Evolutionary conservation across 2,329 filamentous ascomycete species (phyloP).

Genomic region (Fusarium chaquense): DNA sequence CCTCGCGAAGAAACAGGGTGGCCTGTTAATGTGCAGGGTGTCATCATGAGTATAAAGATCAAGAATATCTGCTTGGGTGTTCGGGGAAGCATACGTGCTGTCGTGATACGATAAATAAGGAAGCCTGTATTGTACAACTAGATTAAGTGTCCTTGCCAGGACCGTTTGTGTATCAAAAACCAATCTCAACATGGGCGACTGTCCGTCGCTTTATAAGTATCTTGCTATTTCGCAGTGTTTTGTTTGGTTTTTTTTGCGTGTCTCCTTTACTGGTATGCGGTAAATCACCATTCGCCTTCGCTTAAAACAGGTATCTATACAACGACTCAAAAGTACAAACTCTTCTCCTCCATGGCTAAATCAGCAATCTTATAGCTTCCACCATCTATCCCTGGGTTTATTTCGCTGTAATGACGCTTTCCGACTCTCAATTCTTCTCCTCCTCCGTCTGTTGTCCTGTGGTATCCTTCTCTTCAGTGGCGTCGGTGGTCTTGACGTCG

Average conservation of each 20-base stretch:
- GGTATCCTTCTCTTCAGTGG: slow-evolving; percentile 30
- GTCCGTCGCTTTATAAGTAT: slow-evolving; percentile 21
- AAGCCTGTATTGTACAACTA: slow-evolving; percentile 49
- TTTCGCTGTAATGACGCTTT: slow-evolving; percentile 21
- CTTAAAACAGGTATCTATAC: slow-evolving; percentile 51
- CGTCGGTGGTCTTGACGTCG: slow-evolving; percentile 1
- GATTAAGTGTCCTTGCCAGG: slow-evolving; percentile 36
- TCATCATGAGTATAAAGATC: slow-evolving; percentile 54
- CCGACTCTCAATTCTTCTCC: slow-evolving; percentile 29
- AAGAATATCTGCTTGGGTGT: neutral
- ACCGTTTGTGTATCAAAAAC: slow-evolving; percentile 43
- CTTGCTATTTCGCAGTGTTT: slow-evolving; percentile 17
- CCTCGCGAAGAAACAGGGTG: slow-evolving; percentile 83
- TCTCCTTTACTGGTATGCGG: slow-evolving; percentile 35
- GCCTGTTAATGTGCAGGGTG: slow-evolving; percentile 80
- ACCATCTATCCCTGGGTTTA: slow-evolving; percentile 33
- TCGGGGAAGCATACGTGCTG: slow-evolving; percentile 26
- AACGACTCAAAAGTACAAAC: slow-evolving; percentile 42
- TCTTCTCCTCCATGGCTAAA: slow-evolving; percentile 36
- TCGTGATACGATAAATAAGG: slow-evolving; percentile 40
- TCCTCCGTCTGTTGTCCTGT: slow-evolving; percentile 16
- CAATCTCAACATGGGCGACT: slow-evolving; percentile 34
- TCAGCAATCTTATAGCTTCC: slow-evolving; percentile 33
- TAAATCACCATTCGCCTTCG: slow-evolving; percentile 51
- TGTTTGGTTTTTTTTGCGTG: slow-evolving; percentile 6